A percentile compares a stretch with the other conserved stretches of the same genome.
Conservation (phyloP, 2,329 filamentous ascomycete genomes). For the Fusarium denticulatum region DNA sequence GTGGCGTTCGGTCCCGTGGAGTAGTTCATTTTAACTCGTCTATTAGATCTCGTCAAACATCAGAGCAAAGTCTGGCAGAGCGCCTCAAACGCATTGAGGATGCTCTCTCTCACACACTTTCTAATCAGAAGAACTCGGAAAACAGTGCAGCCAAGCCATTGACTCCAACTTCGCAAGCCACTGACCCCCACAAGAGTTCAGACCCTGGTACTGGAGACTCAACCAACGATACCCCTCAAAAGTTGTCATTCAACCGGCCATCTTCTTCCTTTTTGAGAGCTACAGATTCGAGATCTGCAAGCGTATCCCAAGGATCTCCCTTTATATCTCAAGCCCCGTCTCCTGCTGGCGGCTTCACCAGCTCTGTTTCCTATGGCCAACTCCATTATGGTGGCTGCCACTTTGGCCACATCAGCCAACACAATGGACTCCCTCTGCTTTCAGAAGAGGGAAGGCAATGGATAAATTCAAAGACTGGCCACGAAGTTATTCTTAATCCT, state of each 20-base stretch:
- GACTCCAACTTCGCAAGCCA: neutral
- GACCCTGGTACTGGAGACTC: neutral
- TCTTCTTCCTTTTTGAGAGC: slow-evolving; percentile 9
- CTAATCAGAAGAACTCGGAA: neutral
- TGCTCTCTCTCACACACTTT: slow-evolving; percentile 31
- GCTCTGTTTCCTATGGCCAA: slow-evolving; percentile 34
- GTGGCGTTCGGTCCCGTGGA: neutral
- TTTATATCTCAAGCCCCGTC: neutral
- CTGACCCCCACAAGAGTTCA: neutral
- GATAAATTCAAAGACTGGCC: slow-evolving; percentile 32
- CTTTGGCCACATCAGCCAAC: slow-evolving; percentile 38
- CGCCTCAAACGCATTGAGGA: slow-evolving; percentile 37
- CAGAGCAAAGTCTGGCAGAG: slow-evolving; percentile 34
- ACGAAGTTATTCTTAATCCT: slow-evolving; percentile 6
- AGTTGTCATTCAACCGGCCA: neutral
- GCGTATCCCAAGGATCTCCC: neutral
- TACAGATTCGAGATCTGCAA: slow-evolving; percentile 9
- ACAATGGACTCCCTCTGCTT: slow-evolving; percentile 38
- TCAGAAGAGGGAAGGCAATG: slow-evolving; percentile 36
- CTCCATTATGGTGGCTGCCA: slow-evolving; percentile 38
- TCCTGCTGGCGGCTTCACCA: slow-evolving; percentile 6
- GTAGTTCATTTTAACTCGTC: neutral
- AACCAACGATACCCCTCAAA: neutral
- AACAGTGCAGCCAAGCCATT: neutral
- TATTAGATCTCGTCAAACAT: slow-evolving; percentile 17